A percentile compares a stretch with the other conserved stretches of the same genome.
phyloP scores from a whole-genome alignment of 2,329 filamentous ascomycete species.

The Epichloe uncinata region DNA sequence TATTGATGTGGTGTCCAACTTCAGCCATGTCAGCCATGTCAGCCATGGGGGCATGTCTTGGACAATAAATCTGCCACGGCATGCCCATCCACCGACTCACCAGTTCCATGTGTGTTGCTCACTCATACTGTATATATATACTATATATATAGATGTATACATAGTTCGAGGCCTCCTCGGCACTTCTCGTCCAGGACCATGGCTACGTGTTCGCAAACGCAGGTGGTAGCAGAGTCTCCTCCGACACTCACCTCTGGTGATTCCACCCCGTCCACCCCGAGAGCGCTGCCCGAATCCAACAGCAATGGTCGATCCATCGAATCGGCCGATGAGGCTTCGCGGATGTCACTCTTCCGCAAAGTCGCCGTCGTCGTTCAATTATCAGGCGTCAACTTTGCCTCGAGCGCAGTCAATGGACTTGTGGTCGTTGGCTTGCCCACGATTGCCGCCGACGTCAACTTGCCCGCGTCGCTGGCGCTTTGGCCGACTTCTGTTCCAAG shows the following conservation, averaged over 20 bases:
- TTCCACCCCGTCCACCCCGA: not conserved
- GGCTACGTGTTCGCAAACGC: not conserved
- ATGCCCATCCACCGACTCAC: not conserved
- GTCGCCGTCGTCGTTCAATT: not conserved
- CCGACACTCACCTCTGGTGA: not conserved
- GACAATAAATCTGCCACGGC: not conserved
- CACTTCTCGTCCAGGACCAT: not conserved
- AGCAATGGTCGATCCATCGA: not conserved
- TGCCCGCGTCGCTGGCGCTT: constrained; percentile 21
- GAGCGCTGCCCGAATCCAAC: not conserved
- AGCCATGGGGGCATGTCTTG: not conserved
- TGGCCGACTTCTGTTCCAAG: constrained; percentile 26
- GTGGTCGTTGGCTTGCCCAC: constrained; percentile 26
- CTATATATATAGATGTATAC: too few species aligned
- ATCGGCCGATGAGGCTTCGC: not conserved
- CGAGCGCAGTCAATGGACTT: constrained; percentile 9
- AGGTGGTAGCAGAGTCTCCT: not conserved
- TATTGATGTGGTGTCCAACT: not conserved
- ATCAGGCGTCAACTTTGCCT: constrained; percentile 2
- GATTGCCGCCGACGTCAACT: constrained; percentile 24
- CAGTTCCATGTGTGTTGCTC: not conserved
- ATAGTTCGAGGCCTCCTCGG: not conserved
- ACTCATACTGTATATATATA: not conserved
- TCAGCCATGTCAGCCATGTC: not conserved
- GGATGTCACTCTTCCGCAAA: constrained; percentile 1